A percentile compares a stretch with the other conserved stretches of the same genome.
Conservation (phyloP, 352 stramenopile species). For the Pythium myriotylum region DNA sequence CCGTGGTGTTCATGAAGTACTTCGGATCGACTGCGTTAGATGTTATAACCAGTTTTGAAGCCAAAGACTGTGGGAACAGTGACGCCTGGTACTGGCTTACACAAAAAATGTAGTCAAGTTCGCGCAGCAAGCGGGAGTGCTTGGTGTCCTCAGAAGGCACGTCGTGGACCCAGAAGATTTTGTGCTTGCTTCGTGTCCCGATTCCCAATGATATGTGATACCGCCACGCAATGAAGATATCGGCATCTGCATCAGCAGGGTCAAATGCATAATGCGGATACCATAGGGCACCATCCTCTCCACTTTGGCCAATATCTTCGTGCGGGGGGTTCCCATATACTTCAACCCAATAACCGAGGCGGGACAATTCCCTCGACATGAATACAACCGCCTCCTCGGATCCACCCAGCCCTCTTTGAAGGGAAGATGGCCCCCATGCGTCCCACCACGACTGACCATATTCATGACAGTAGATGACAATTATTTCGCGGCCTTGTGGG, state of each 20-base stretch:
- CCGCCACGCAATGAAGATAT: conserved; percentile 92
- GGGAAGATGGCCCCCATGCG: conserved; percentile 82
- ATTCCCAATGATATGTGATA: conserved; percentile 85
- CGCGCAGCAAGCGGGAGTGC: conserved; percentile 36
- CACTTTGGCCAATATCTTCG: conserved; percentile 35
- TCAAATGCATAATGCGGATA: conserved; percentile 80
- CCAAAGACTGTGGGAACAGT: conserved; percentile 44
- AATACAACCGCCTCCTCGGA: conserved; percentile 93
- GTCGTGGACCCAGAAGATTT: conserved; percentile 89
- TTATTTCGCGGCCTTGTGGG: conserved; percentile 30
- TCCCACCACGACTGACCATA: conserved; percentile 92
- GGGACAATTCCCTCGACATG: conserved; percentile 71
- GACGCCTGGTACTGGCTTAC: conserved; percentile 81
- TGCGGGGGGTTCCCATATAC: conserved; percentile 77
- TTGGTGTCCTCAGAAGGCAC: conserved; percentile 41
- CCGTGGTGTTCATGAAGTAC: conserved; percentile 52
- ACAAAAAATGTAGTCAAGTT: conserved; percentile 75
- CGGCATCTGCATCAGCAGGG: conserved; percentile 45
- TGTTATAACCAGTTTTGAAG: conserved; percentile 53
- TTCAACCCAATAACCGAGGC: conserved; percentile 86
- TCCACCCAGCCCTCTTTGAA: conserved; percentile 74
- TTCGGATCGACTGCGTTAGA: conserved; percentile 76
- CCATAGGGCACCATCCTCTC: conserved; percentile 54
- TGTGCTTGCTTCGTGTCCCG: conserved; percentile 32
- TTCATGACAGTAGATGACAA: conserved; percentile 92